phyloP scores from a whole-genome alignment of 2,329 filamentous ascomycete species.

The Fusarium sp. region DNA sequence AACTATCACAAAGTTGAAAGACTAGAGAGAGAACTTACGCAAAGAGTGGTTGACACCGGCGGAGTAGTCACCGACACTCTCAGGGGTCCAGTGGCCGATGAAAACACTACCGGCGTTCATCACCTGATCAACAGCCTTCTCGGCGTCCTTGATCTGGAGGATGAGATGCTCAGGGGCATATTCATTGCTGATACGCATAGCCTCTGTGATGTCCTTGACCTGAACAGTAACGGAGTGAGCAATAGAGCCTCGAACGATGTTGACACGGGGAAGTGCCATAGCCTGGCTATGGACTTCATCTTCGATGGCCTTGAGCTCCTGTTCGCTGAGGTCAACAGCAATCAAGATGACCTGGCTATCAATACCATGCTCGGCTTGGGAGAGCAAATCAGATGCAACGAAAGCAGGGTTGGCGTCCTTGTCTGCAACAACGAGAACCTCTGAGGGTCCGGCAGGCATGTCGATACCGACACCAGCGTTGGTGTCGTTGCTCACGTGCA shows the following conservation, averaged over 20 bases:
- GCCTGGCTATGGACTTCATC: slow-evolving; percentile 92
- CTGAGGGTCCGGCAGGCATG: slow-evolving; percentile 97
- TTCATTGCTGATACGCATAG: slow-evolving; percentile 86
- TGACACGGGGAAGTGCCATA: slow-evolving; percentile 85
- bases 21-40: slow-evolving; percentile 73
- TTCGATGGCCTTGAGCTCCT: slow-evolving; percentile 84
- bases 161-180: slow-evolving; percentile 98
- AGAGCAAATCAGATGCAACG: slow-evolving; percentile 93
- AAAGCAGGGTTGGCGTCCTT: slow-evolving; percentile 90
- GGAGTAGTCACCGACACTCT: slow-evolving; percentile 97
- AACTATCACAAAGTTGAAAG: background rate
- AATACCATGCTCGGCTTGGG: slow-evolving; percentile 95
- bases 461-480: slow-evolving; percentile 96
- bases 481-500: slow-evolving; percentile 97
- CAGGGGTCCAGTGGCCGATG: slow-evolving; percentile 94
- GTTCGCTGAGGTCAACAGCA: slow-evolving; percentile 81
- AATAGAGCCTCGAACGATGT: slow-evolving; percentile 92
- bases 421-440: slow-evolving; percentile 96
- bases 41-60: slow-evolving; percentile 98
- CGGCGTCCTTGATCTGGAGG: slow-evolving; percentile 84
- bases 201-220: slow-evolving; percentile 77
- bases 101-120: slow-evolving; percentile 97
- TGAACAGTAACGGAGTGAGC: slow-evolving; percentile 90
- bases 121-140: slow-evolving; percentile 80
- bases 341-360: slow-evolving; percentile 96